Conservation (phyloP, 2,329 filamentous ascomycete species). For the Tolypocladium guangdongense region DNA sequence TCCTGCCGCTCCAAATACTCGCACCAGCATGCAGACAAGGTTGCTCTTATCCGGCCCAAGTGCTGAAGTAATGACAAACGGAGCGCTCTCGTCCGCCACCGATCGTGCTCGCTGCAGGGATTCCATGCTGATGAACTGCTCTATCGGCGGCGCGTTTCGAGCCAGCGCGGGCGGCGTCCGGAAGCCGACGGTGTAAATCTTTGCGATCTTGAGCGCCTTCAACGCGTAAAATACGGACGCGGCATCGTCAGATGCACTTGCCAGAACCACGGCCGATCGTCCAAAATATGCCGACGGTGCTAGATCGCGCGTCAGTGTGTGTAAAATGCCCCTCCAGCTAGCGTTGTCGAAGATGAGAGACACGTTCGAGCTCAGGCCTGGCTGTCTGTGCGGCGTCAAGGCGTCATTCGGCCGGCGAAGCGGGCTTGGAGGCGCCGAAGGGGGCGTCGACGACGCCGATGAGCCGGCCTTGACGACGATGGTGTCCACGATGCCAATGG, state of each 20-base stretch:
- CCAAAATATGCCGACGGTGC: slow-evolving; percentile 72
- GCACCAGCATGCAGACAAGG: slow-evolving; percentile 65
- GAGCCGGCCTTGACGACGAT: slow-evolving; percentile 51
- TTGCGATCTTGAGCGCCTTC: slow-evolving; percentile 61
- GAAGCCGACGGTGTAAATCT: slow-evolving; percentile 79
- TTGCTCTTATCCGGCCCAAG: slow-evolving; percentile 68
- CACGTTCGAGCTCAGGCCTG: slow-evolving; percentile 34
- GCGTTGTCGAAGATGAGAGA: slow-evolving; percentile 69
- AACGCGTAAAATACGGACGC: slow-evolving; percentile 71
- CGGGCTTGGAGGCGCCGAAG: slow-evolving; percentile 38
- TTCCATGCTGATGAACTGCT: slow-evolving; percentile 70
- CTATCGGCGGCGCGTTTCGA: slow-evolving; percentile 53
- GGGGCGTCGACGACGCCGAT: slow-evolving; percentile 30
- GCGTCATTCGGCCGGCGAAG: slow-evolving; percentile 22
- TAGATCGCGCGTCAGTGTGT: slow-evolving; percentile 69
- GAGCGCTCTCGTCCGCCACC: slow-evolving; percentile 42
- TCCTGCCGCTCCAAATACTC: slow-evolving; percentile 49
- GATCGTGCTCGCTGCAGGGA: slow-evolving; percentile 42
- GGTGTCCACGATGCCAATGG: slow-evolving; percentile 74
- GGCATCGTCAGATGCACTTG: slow-evolving; percentile 62
- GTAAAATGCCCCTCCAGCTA: slow-evolving; percentile 75
- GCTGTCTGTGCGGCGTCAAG: slow-evolving; percentile 11
- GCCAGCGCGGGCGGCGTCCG: slow-evolving; percentile 52
- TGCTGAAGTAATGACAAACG: slow-evolving; percentile 73
- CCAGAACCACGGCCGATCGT: slow-evolving; percentile 65